Base-by-base conservation (phyloP, 2,329 filamentous ascomycete genomes). In the Podosphaera leucotricha region DNA sequence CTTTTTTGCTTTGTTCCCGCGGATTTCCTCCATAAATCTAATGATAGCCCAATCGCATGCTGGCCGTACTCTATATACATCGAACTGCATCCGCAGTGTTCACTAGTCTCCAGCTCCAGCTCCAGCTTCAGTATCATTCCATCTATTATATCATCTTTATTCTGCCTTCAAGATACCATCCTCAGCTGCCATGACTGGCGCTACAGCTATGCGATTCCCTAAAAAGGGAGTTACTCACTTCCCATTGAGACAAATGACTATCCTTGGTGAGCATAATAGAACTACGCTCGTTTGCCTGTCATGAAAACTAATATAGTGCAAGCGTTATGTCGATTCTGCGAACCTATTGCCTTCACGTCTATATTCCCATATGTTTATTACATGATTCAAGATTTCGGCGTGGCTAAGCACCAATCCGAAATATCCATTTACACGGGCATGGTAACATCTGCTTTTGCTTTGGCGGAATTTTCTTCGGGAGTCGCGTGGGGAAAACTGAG, bases 311-410 rank as follows among this genome's bases (percentile, higher is more conserved):
- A 33, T n/a, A 45, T 38, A n/a, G 18, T 33, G 18, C 37, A 50
- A 92, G 86, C 85, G 39, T 70, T 93, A 57, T 93, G 86, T 64
- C 79, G 90, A 57, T 87, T 98, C 66, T 94, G 85, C 67, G 90
- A 98, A 60, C 90, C 90, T 43, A 95, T 98, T 61, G 90, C 90
- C 5, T 95, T 98, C 68, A 95, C 94, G 84, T 94, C 86, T 44
- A 94, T 95, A 54, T 95, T 98, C 59, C 90, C 90, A 1, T 98
- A 95, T 62, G 85, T 92, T 54, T 95, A 93, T 66, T 87, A 81
- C 66, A 95, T 98, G 90, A 80, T 95, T 53, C 70, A 85, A 55
- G 84, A 85, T 48, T 95, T 95, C 62, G 68, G 81, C 55, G 77
- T 93, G 58, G 82, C 85, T 49, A 68, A 82, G 40, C 75, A 85